Conservation (phyloP, 179 eudicot genomes). For the Corrigiola litoralis region DNA sequence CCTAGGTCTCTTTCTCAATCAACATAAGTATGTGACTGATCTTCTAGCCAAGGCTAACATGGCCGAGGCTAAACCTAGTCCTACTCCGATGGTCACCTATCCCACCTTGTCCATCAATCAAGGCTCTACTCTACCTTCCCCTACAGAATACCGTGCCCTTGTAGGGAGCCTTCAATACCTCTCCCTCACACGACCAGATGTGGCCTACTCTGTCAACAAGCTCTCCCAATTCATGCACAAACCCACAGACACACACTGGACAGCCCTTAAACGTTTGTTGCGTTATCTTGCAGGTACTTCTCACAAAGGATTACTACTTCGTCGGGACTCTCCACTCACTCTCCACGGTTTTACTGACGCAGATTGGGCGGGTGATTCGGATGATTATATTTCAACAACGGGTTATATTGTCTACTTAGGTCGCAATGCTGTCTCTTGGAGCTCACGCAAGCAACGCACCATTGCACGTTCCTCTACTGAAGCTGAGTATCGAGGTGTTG, state of each 20-base stretch:
- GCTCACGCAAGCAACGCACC: conserved; percentile 2
- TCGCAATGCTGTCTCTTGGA: conserved; percentile 7
- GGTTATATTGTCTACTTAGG: conserved; percentile 6
- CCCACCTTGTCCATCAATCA: too few species aligned
- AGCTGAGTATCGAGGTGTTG: conserved; percentile 4
- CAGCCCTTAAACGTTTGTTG: not conserved
- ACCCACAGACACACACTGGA: conserved; percentile 10
- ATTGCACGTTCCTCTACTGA: conserved; percentile 10
- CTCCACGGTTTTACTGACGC: not conserved
- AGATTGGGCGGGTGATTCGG: not conserved
- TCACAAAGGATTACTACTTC: not conserved
- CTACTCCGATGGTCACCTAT: not conserved
- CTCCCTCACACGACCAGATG: too few species aligned
- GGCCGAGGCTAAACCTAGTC: not conserved
- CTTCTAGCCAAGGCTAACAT: not conserved
- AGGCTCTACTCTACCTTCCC: too few species aligned
- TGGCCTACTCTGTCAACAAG: too few species aligned
- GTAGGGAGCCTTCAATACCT: too few species aligned
- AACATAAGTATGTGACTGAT: not conserved
- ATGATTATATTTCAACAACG: not conserved
- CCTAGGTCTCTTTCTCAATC: not conserved
- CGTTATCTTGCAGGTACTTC: not conserved
- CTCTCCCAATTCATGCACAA: too few species aligned
- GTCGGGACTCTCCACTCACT: not conserved
- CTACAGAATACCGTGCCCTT: too few species aligned